Evolutionary conservation across 805 yeast species (phyloP).

Genomic region (Teunomyces atbi): DNA sequence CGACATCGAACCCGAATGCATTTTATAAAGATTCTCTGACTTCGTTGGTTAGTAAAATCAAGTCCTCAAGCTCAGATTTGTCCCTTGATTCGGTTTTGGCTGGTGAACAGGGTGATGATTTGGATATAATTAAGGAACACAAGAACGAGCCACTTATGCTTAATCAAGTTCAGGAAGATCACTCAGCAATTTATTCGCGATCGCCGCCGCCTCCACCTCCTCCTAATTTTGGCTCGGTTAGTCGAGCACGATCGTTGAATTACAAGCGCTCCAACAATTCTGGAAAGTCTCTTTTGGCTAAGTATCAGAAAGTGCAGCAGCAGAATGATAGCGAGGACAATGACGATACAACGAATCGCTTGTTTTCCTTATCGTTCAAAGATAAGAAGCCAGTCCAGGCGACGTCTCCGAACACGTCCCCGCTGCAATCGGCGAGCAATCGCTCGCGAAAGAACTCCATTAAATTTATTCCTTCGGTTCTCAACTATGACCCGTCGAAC

Average conservation of each 20-base stretch:
- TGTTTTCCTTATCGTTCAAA: conserved; percentile 19
- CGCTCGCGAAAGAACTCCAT: conserved; percentile 27
- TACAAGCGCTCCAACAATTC: conserved; percentile 12
- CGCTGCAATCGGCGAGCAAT: background rate
- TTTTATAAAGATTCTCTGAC: conserved; percentile 21
- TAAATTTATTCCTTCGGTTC: conserved; percentile 30
- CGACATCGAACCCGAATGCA: conserved; percentile 23
- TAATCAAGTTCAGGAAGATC: conserved; percentile 1
- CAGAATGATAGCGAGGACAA: conserved; percentile 16
- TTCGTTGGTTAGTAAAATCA: conserved; percentile 9
- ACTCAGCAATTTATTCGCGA: background rate
- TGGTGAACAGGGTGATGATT: conserved; percentile 13
- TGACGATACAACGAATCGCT: conserved; percentile 8
- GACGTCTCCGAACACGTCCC: background rate
- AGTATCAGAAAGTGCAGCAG: conserved; percentile 15
- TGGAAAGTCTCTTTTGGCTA: conserved; percentile 16
- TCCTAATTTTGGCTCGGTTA: conserved; percentile 11
- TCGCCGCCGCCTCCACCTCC: conserved; percentile 7
- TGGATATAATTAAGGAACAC: conserved; percentile 22
- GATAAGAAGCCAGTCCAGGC: conserved; percentile 5
- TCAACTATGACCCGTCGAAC: conserved; percentile 10
- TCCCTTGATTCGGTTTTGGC: conserved; percentile 9
- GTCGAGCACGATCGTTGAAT: conserved; percentile 26
- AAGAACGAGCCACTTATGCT: conserved; percentile 11
- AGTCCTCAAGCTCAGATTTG: conserved; percentile 8